Conservation (phyloP, 345 rosid genomes). For the Salix brachista region DNA sequence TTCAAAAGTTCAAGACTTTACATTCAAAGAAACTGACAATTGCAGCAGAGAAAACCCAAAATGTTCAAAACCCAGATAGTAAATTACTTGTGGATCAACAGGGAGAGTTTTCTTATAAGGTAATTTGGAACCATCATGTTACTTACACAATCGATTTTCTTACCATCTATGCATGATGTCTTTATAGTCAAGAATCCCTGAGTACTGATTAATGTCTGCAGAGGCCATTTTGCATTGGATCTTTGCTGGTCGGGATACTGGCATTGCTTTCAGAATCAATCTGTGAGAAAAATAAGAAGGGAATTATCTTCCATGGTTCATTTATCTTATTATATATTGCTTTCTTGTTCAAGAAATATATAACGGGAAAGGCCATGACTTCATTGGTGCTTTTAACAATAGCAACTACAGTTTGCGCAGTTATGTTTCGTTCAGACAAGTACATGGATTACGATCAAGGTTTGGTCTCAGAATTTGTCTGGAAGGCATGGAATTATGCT, state of each 20-base stretch:
- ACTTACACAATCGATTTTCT: not conserved
- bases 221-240: conserved; percentile 9
- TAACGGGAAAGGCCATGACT: not conserved
- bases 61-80: conserved; percentile 11
- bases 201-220: not conserved
- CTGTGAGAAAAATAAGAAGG: conserved; percentile 4
- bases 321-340: conserved; percentile 1
- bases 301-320: not conserved
- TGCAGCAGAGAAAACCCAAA: not conserved
- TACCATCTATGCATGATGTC: not conserved
- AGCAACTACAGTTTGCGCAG: conserved; percentile 2
- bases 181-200: not conserved
- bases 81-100: not conserved
- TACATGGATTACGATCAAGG: not conserved
- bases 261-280: conserved; percentile 8
- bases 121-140: not conserved
- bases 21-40: not conserved
- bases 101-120: not conserved
- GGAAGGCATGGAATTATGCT: conserved; percentile 14
- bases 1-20: conserved; percentile 2
- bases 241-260: conserved; percentile 8
- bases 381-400: not conserved
- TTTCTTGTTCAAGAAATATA: not conserved
- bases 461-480: not conserved
- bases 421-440: not conserved